Percentiles rank a stretch among this genome's conserved stretches.
phyloP scores from a whole-genome alignment of 2,329 filamentous ascomycete species.

The Paecilomyces sp. region DNA sequence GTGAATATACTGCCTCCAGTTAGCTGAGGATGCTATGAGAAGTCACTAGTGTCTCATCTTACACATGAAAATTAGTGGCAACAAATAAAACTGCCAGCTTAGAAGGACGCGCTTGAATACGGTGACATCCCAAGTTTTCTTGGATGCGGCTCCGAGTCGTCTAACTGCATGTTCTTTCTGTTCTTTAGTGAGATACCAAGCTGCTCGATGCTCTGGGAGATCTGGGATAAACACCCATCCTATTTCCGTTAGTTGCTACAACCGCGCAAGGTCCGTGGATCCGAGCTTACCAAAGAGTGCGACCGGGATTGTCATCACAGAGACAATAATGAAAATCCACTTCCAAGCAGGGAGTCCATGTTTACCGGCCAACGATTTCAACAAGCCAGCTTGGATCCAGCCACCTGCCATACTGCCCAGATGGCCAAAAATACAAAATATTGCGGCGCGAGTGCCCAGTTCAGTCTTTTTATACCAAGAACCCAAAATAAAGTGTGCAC shows the following conservation, averaged over 20 bases:
- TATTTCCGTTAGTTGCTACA: conserved; percentile 8
- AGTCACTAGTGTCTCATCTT: conserved; percentile 4
- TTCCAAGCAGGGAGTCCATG: conserved; percentile 34
- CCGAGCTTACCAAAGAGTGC: conserved; percentile 29
- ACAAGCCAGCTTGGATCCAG: conserved; percentile 39
- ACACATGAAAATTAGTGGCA: conserved; percentile 42
- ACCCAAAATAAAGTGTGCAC: conserved; percentile 39
- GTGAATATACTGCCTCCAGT: conserved; percentile 29
- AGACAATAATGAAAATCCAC: conserved; percentile 39
- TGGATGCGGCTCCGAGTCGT: conserved; percentile 26
- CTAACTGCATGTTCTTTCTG: conserved; percentile 29
- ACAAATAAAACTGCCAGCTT: conserved; percentile 42
- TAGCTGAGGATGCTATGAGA: neutral
- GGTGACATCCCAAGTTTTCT: conserved; percentile 18
- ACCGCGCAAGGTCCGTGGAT: neutral
- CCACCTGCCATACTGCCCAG: conserved; percentile 39
- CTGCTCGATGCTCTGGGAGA: conserved; percentile 34
- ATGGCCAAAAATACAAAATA: conserved; percentile 37
- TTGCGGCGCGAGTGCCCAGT: conserved; percentile 22
- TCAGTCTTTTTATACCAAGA: conserved; percentile 41
- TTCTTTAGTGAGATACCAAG: conserved; percentile 31
- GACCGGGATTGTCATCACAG: conserved; percentile 35
- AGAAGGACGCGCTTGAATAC: conserved; percentile 28
- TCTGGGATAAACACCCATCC: conserved; percentile 41
- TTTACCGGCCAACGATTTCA: conserved; percentile 29